A percentile compares a stretch with the other conserved stretches of the same genome.
These are phyloP conservation scores for Sclerotinia spermophila DNA, from an alignment of 2,329 filamentous ascomycete species.

Conservation along the genomic window DNA sequence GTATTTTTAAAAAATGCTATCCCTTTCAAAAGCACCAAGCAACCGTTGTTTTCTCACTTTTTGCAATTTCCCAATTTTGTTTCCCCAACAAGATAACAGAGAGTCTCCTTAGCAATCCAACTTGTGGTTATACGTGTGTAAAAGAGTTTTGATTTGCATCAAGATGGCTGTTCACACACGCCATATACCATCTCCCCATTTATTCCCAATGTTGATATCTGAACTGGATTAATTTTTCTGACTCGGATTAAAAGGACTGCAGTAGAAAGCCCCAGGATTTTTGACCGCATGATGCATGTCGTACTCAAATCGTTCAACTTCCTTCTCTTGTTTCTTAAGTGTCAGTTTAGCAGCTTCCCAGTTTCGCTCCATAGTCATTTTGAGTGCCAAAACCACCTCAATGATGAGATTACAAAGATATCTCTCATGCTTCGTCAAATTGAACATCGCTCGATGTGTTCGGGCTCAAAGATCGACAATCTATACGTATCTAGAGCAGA, in stretches of 20 bases:
- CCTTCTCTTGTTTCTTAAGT: background rate
- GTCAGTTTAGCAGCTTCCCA: rapidly evolving
- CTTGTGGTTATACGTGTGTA: background rate
- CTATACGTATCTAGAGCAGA: background rate
- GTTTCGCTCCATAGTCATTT: too few species aligned
- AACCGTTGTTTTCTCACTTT: background rate
- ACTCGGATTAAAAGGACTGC: background rate
- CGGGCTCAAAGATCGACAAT: rapidly evolving
- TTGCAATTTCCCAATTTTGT: background rate
- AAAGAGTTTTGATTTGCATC: background rate
- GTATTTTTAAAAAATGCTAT: background rate
- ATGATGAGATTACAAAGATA: background rate
- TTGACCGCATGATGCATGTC: background rate
- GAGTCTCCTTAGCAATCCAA: background rate
- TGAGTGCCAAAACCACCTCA: background rate
- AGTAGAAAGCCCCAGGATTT: rapidly evolving
- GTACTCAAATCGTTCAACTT: background rate
- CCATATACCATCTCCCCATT: background rate
- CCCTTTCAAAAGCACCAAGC: background rate
- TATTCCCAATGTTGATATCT: background rate
- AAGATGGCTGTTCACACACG: background rate
- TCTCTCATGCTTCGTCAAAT: background rate
- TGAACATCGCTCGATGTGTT: background rate
- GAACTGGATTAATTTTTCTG: background rate
- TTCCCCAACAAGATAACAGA: background rate